These are phyloP conservation scores for Aspergillus jensenii DNA, from an alignment of 2,329 filamentous ascomycete species.

Conservation along the genomic window DNA sequence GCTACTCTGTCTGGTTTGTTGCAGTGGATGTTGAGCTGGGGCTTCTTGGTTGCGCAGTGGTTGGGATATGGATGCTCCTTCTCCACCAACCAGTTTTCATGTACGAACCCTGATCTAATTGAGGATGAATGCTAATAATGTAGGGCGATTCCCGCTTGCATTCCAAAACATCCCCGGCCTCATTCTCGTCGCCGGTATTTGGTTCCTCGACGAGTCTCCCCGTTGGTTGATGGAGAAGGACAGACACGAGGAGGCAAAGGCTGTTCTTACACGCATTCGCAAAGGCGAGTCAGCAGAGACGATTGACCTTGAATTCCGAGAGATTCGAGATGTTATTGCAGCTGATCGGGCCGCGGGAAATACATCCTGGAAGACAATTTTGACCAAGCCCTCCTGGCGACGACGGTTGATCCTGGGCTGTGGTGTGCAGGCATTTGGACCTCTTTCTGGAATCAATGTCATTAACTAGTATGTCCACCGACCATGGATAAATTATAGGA, in stretches of 20 bases:
- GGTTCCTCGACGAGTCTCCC: constrained; percentile 20
- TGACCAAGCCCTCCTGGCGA: constrained; percentile 39
- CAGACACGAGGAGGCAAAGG: constrained; percentile 15
- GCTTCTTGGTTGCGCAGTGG: constrained; percentile 48
- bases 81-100: constrained; percentile 29
- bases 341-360: constrained; percentile 27
- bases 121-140: not conserved
- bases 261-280: constrained; percentile 30
- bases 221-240: constrained; percentile 16
- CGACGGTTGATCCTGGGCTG: constrained; percentile 49
- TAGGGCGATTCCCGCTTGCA: constrained; percentile 33
- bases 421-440: constrained; percentile 51
- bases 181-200: constrained; percentile 34
- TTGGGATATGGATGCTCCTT: constrained; percentile 50
- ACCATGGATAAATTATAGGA: no score
- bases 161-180: constrained; percentile 43
- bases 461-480: constrained; percentile 24
- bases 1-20: constrained; percentile 25
- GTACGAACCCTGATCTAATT: not conserved
- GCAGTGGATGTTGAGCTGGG: constrained; percentile 49
- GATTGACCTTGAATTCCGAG: constrained; percentile 43
- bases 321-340: constrained; percentile 43
- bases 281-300: constrained; percentile 29
- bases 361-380: constrained; percentile 5
- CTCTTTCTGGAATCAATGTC: constrained; percentile 49